Evolutionary conservation across 2,329 filamentous ascomycete species (phyloP), one percentile per base, ranked within the genome.

Genomic region (Ceratocystis harringtonii): DNA sequence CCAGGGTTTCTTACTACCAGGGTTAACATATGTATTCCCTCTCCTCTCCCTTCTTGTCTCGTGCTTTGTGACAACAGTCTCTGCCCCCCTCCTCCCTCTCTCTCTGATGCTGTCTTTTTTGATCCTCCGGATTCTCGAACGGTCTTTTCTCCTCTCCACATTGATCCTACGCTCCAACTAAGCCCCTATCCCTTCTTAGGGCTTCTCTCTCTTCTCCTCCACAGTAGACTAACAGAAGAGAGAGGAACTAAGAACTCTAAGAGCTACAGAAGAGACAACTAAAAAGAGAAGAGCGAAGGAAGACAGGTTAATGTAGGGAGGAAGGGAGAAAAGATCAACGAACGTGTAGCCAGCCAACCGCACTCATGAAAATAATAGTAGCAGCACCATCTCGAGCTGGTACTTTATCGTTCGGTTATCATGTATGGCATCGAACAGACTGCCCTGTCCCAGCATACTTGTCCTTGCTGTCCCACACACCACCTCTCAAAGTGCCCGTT

Each of bases 91-190:
- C 22, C 22, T 25, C n/a, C 43, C 61, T 15, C 52, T 57, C 28
- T 58, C 52, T 58, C n/a, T 30, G 52, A 58, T 30, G 28, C 52
- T n/a, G 36, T 25, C 61, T 58, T 66, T 57, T 63, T 60, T 66
- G 52, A 50, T 66, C 64, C 64, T 65, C 43, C 22, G 12, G 25
- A 60, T 44, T 63, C 65, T 66, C 61, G 65, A 66, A 63, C 48
- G 50, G 61, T 45, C 58, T 66, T 32, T 66, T 66, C 50, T 62
- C 64, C 60, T 61, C 55, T 65, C 44, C 48, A 48, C 43, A 41
- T 30, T 41, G 28, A 64, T 64, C 63, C 48, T 30, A 28, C 63
- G 63, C 36, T 41, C 36, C 36, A 57, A 41, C 55, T 50, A 22
- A 50, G 22, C 45, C 63, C 41, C 55, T 61, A 52, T 48, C 55